These are phyloP conservation scores for Leccinum griseonigrum DNA, from an alignment of 1,284 basidiomycete genomes.

Conservation along the genomic window DNA sequence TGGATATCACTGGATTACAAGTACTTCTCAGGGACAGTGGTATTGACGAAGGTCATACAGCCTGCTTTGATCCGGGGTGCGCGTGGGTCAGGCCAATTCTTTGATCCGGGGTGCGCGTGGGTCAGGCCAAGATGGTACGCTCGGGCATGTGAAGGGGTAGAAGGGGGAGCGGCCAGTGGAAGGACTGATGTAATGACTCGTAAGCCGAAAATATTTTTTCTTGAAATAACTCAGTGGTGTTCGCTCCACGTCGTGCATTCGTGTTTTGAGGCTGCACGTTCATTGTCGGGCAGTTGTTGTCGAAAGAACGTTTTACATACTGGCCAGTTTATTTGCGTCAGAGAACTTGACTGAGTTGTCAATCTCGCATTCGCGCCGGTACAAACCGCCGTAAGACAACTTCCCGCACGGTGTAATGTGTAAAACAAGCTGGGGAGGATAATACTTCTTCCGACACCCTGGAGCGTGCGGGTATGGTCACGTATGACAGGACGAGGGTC, in stretches of 20 bases:
- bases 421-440: slow-evolving; percentile 66
- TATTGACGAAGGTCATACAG: background rate
- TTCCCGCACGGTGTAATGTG: slow-evolving; percentile 79
- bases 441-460: slow-evolving; percentile 53
- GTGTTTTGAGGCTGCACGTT: too few relatives aligned
- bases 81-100: too few relatives aligned
- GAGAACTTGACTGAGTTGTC: slow-evolving; percentile 1
- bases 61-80: background rate
- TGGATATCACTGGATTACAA: slow-evolving; percentile 1
- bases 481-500: slow-evolving; percentile 89
- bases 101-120: too few relatives aligned
- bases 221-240: slow-evolving; percentile 3
- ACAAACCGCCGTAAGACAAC: slow-evolving; percentile 86
- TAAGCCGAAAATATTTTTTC: slow-evolving; percentile 5
- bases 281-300: background rate
- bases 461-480: slow-evolving; percentile 79
- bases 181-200: slow-evolving; percentile 19
- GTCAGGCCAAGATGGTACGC: slow-evolving; percentile 9
- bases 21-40: slow-evolving; percentile 1
- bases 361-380: slow-evolving; percentile 91
- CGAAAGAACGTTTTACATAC: background rate
- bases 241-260: background rate
- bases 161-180: background rate
- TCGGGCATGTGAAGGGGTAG: background rate
- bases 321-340: background rate